Base-by-base conservation (phyloP, 306 rosid genomes). In the Vigna reflexopilosa region DNA sequence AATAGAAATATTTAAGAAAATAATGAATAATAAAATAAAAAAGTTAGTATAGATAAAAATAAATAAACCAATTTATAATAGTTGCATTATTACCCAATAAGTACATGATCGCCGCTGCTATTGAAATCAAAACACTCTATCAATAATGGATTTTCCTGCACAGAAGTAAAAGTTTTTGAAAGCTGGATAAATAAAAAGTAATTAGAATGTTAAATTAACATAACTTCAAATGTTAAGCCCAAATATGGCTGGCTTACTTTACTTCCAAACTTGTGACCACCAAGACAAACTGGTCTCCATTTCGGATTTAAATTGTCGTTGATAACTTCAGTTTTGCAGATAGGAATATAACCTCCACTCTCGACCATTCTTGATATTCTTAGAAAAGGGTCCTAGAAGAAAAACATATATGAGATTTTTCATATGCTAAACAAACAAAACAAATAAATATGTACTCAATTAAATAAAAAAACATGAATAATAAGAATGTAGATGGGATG, bases 81-180 rank as follows among this genome's bases (percentile, higher is more conserved):
- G 63, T 56, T 59, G 30, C 71, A 70, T 76, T 34, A 58, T 79
- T 89, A 92, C 98, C 98, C 98, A 34, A 95, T 81, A 32, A 92
- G 92, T 36, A 47, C 87, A 72, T 95, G 98, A 78, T 84, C 73
- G 69, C 98, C 98, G 57, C 47, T 83, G 73, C 78, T 87, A 85
- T 95, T 91, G 89, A 95, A 95, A 89, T 92, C 93, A 84, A 89
- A 95, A 82, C 98, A 92, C 88, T 95, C 98, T 1, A 95, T 88
- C 26, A 87, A 16, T 83, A 95, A 79, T 26, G 93, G 97, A 82
- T 80, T 87, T 3, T 92, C 98, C 98, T 95, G 89, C 75, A 72
- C 62, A 20, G 3, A 65, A 74, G 49, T 58, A 11, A 48, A 44
- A 70, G 10, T 3, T 3, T 44, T 71, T 16, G 24, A 44, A 63